Evolutionary conservation across 768 basidiomycete genomes (phyloP).

Genomic region (Agrocybe pediades): DNA sequence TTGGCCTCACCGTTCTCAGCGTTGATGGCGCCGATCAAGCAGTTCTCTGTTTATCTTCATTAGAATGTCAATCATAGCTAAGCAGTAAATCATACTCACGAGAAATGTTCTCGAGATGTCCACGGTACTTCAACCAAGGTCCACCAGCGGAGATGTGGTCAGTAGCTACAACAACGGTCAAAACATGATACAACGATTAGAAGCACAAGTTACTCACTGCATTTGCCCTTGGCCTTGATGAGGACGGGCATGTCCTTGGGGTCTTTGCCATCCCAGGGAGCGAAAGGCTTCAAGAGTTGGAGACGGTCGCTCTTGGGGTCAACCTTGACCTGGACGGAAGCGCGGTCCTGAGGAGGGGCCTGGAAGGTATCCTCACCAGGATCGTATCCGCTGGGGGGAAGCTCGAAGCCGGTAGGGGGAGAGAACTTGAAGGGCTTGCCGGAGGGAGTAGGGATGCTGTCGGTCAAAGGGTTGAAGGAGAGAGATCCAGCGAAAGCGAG

Average conservation of each 20-base stretch:
- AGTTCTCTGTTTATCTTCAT: constrained; percentile 68
- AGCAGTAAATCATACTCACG: constrained; percentile 46
- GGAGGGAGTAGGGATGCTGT: constrained; percentile 83
- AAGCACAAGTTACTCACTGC: constrained; percentile 62
- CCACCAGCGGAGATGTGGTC: constrained; percentile 98
- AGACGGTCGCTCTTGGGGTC: constrained; percentile 85
- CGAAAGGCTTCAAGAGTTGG: constrained; percentile 87
- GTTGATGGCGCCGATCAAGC: constrained; percentile 97
- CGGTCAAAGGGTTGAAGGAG: constrained; percentile 95
- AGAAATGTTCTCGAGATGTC: constrained; percentile 97
- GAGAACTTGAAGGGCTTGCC: constrained; percentile 98
- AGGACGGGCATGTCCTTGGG: constrained; percentile 87
- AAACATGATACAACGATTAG: constrained; percentile 1
- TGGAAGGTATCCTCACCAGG: constrained; percentile 98
- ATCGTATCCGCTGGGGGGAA: constrained; percentile 95
- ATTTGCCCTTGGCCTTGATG: constrained; percentile 99
- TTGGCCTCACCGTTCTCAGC: constrained; percentile 94
- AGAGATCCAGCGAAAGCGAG: constrained; percentile 94
- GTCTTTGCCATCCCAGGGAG: constrained; percentile 91
- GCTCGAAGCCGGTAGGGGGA: constrained; percentile 88
- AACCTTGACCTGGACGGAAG: constrained; percentile 84
- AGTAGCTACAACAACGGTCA: constrained; percentile 50
- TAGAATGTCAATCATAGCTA: background rate
- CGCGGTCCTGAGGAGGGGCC: constrained; percentile 85
- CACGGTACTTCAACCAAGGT: constrained; percentile 99